These are phyloP conservation scores for Claviceps capensis DNA, from an alignment of 2,329 filamentous ascomycete species.

Conservation along the genomic window DNA sequence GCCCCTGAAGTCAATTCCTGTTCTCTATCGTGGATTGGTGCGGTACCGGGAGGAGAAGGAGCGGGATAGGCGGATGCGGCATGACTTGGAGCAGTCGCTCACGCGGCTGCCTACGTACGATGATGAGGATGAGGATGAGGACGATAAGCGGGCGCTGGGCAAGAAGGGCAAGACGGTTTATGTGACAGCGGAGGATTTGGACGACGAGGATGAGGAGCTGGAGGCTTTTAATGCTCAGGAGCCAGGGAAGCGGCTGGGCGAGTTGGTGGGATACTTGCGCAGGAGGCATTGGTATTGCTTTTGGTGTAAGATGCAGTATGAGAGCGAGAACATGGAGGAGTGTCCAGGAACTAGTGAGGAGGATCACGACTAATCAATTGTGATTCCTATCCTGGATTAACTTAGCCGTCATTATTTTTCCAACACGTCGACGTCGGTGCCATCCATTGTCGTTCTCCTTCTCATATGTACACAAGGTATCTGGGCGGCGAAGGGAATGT, in stretches of 20 bases:
- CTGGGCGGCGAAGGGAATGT: too few species aligned
- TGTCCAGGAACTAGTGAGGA: constrained; percentile 84
- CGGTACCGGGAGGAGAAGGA: constrained; percentile 57
- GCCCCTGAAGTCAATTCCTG: constrained; percentile 51
- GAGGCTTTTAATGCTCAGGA: constrained; percentile 64
- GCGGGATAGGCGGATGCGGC: constrained; percentile 48
- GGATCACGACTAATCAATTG: constrained; percentile 43
- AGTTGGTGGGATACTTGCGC: constrained; percentile 56
- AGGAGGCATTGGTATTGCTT: constrained; percentile 73
- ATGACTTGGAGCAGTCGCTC: constrained; percentile 53
- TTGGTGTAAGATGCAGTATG: constrained; percentile 84
- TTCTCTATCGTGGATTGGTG: constrained; percentile 68
- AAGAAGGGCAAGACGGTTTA: constrained; percentile 38
- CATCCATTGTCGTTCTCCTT: too few species aligned
- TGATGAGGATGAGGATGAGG: constrained; percentile 53
- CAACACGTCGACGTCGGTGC: too few species aligned
- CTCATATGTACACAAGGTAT: too few species aligned
- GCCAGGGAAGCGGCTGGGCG: constrained; percentile 49
- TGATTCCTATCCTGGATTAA: too few species aligned
- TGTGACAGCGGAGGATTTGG: constrained; percentile 52
- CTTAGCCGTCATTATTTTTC: too few species aligned
- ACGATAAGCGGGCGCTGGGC: constrained; percentile 58
- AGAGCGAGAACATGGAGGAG: constrained; percentile 61
- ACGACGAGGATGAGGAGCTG: constrained; percentile 69
- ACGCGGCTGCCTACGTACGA: constrained; percentile 53